Conservation (phyloP, 306 rosid species). For the Glycine soja region DNA sequence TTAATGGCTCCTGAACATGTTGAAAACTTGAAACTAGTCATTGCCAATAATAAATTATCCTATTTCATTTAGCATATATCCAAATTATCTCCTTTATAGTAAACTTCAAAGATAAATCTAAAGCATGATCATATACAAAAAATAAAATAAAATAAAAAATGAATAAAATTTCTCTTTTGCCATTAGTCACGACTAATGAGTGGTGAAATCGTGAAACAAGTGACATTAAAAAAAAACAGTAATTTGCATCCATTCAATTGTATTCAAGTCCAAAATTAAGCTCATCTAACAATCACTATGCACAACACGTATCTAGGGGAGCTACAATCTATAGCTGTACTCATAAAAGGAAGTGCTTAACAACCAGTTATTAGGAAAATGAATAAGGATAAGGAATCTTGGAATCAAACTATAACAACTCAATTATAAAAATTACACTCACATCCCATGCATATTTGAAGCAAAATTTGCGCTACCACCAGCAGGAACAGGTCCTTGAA, state of each 20-base stretch:
- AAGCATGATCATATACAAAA: neutral
- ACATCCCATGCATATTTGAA: constrained; percentile 64
- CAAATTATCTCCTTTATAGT: neutral
- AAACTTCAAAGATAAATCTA: neutral
- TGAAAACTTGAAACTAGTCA: constrained; percentile 2
- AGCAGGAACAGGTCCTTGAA: constrained; percentile 84
- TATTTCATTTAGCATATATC: neutral
- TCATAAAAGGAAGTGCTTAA: neutral
- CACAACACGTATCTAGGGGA: neutral
- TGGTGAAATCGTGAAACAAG: neutral
- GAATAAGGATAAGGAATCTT: constrained; percentile 11
- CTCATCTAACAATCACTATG: neutral
- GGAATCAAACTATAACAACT: constrained; percentile 24
- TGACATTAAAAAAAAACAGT: constrained; percentile 2
- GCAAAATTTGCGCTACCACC: constrained; percentile 47
- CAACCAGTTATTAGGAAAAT: constrained; percentile 16
- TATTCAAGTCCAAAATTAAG: constrained; percentile 11
- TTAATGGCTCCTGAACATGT: neutral
- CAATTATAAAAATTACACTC: constrained; percentile 53
- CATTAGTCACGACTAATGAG: neutral
- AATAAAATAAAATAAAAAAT: neutral
- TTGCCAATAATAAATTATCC: constrained; percentile 15
- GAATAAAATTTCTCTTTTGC: neutral
- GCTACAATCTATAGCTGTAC: constrained; percentile 2
- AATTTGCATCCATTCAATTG: neutral